Evolutionary conservation across 2,329 filamentous ascomycete genomes (phyloP).

Genomic region (Tolypocladium sp.): DNA sequence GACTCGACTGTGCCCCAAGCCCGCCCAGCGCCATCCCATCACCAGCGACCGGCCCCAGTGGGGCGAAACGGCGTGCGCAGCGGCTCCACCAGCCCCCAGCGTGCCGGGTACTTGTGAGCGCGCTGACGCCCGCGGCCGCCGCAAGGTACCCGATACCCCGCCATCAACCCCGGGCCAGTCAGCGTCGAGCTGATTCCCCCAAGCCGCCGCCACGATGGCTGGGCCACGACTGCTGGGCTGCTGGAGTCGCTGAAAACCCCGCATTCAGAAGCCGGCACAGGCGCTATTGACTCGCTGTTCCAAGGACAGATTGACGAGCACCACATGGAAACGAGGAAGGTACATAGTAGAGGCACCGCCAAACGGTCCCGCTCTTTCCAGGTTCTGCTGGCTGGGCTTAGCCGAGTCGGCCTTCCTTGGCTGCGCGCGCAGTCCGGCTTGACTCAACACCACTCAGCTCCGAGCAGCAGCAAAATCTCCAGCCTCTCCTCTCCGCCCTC

Average conservation of each 20-base stretch:
- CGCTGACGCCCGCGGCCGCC: neutral
- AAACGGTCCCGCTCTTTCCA: neutral
- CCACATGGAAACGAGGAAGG: neutral
- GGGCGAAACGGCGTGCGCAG: neutral
- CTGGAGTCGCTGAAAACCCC: neutral
- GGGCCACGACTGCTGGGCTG: neutral
- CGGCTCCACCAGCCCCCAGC: neutral
- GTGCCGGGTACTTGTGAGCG: neutral
- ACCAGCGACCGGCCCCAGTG: neutral
- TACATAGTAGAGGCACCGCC: no score
- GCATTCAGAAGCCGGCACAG: neutral
- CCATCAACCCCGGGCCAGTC: constrained; percentile 6
- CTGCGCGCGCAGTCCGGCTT: neutral
- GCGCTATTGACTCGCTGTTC: neutral
- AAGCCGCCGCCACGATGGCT: neutral
- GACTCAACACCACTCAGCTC: neutral
- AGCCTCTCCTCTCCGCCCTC: neutral
- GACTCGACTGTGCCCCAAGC: no score
- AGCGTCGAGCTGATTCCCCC: constrained; percentile 3
- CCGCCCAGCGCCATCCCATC: no score
- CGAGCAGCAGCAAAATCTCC: neutral
- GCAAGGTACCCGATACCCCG: constrained; percentile 2
- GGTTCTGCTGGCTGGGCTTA: neutral
- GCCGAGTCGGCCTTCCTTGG: neutral
- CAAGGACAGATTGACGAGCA: neutral